phyloP scores from a whole-genome alignment of 2,329 filamentous ascomycete species.

The Plenodomus biglobosus region DNA sequence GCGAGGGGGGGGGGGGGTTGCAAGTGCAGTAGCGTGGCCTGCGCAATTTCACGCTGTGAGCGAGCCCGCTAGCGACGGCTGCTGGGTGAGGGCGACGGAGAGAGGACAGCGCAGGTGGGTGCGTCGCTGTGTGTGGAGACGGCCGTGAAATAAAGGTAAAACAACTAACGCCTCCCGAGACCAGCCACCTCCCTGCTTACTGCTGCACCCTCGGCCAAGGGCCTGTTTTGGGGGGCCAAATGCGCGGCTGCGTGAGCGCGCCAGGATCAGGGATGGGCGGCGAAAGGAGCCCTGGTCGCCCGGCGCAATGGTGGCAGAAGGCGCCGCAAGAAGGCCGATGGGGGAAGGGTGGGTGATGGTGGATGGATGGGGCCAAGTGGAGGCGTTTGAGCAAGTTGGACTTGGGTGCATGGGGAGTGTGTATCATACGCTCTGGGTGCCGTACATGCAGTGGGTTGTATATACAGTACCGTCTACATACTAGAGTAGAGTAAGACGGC shows the following conservation, averaged over 20 bases:
- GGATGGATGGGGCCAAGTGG: too few species aligned
- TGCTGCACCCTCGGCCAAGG: slow-evolving; percentile 33
- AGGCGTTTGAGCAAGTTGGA: too few species aligned
- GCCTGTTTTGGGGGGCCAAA: slow-evolving; percentile 29
- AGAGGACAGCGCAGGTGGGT: slow-evolving; percentile 14
- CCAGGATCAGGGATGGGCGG: slow-evolving; percentile 34
- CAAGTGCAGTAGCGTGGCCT: slow-evolving; percentile 43
- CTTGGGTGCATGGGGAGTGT: too few species aligned
- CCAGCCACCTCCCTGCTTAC: slow-evolving; percentile 35
- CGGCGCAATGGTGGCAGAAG: background rate
- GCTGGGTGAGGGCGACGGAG: slow-evolving; percentile 5
- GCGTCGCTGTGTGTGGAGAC: slow-evolving; percentile 33
- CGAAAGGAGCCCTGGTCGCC: slow-evolving; percentile 4
- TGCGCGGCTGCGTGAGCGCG: slow-evolving; percentile 28
- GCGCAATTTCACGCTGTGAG: slow-evolving; percentile 41
- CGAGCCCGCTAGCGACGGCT: slow-evolving; percentile 9
- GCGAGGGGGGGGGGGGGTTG: slow-evolving; percentile 8
- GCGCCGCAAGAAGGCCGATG: background rate
- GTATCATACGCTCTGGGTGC: too few species aligned
- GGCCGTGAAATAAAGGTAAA: slow-evolving; percentile 45
- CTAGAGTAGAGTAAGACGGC: too few species aligned
- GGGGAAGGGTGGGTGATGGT: background rate
- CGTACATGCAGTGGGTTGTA: too few species aligned
- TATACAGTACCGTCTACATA: too few species aligned
- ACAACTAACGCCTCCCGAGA: slow-evolving; percentile 38